These are phyloP conservation scores for Saccharum officinarum DNA, from an alignment of 176 grass and related monocot species.

Conservation along the genomic window DNA sequence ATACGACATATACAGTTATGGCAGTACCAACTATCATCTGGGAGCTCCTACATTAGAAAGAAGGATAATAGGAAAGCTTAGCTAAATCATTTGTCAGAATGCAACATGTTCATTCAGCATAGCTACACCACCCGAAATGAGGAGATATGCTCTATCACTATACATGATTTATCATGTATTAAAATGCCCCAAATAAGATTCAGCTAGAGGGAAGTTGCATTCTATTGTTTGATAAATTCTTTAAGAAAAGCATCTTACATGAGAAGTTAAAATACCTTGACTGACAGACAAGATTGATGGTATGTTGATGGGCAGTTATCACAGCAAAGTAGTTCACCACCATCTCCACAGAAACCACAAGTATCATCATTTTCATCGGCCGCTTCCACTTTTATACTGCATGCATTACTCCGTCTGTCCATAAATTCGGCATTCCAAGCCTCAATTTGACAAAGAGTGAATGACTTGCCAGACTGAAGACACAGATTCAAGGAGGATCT, in stretches of 20 bases:
- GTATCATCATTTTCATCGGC: slow-evolving; percentile 88
- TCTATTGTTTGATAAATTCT: not conserved
- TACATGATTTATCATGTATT: too few relatives aligned
- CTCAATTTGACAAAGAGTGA: slow-evolving; percentile 75
- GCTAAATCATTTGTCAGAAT: not conserved
- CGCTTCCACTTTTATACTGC: slow-evolving; percentile 45
- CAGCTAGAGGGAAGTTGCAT: not conserved
- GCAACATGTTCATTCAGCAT: not conserved
- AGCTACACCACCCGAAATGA: not conserved
- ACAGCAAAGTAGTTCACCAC: slow-evolving; percentile 90
- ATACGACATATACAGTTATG: slow-evolving; percentile 65
- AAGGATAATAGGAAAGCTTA: not conserved
- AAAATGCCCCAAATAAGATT: not conserved
- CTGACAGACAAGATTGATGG: slow-evolving; percentile 73
- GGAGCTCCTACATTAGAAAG: slow-evolving; percentile 48
- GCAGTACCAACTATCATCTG: slow-evolving; percentile 83
- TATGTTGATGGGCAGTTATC: slow-evolving; percentile 95
- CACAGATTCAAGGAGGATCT: slow-evolving; percentile 69
- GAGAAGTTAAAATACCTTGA: slow-evolving; percentile 56
- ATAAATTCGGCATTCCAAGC: slow-evolving; percentile 84
- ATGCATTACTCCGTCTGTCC: slow-evolving; percentile 52
- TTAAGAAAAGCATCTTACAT: not conserved
- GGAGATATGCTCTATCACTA: not conserved
- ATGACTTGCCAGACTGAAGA: slow-evolving; percentile 85
- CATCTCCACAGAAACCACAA: slow-evolving; percentile 92